Evolutionary conservation across 164 flowering plant genomes (phyloP), one percentile per base, ranked within the genome.

Genomic region (Berberis vulgaris): DNA sequence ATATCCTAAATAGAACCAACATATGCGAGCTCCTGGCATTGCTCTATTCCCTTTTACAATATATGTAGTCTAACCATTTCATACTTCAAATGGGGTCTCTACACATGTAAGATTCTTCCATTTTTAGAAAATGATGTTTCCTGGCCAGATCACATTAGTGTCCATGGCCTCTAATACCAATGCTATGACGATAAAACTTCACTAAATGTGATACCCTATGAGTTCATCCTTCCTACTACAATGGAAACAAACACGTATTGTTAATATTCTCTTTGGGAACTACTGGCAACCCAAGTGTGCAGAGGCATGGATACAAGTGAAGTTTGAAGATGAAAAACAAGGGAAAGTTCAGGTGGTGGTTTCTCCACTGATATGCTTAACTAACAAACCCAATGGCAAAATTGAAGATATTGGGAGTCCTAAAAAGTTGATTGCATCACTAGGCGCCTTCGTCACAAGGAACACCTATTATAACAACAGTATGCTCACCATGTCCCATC

Each of bases 281-380:
- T 94, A 94, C 75, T 94, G 99, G 69, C 97, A 94, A 60, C 99
- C 99, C 49, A 94, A 94, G 71, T 91, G 97, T 67, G 97, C 99
- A 44, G 97, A 94, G 82, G 97, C 99, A 1, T 94, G 99, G 99
- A 81, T 91, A 49, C 97, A 94, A 76, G 99, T 94, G 45, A 94
- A 87, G 55, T 94, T 94, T 53, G 99, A 94, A 67, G 86, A 91
- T 59, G 99, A 87, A 65, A 86, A 78, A 60, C 96, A 94, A 41
- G 99, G 99, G 1, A 91, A 94, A 70, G 74, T 94, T n/a, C 99
- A 91, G 69, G 91, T 91, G 13, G 96, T 94, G 74, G 97, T 90
- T 62, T 85, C 99, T 49, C 96, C 99, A 45, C 70, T 94, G 66
- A 84, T 94, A 9, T 90, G 96, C 2, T 75, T 94, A 9, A 91